Evolutionary conservation across 768 basidiomycete species (phyloP).

Genomic region (Tricholoma bakamatsutake): DNA sequence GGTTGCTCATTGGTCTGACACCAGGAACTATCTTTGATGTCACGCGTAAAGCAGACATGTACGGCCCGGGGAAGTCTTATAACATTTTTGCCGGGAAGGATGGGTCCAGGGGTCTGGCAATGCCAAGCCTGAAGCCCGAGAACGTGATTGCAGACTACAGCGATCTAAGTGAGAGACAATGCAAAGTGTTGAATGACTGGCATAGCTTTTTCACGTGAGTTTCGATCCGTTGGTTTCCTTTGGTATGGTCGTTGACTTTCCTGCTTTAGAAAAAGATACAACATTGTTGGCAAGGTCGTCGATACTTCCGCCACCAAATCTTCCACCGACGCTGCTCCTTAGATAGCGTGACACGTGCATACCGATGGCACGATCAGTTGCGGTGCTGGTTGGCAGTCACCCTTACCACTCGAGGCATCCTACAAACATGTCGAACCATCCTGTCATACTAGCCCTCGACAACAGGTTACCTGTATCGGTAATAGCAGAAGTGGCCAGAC

Average conservation of each 20-base stretch:
- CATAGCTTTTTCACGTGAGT: neutral
- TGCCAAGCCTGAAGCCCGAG: slow-evolving; percentile 79
- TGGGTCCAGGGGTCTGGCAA: slow-evolving; percentile 81
- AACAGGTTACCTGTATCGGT: no score
- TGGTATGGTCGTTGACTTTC: no score
- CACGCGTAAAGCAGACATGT: slow-evolving; percentile 75
- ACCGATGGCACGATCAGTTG: no score
- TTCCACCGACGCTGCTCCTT: neutral
- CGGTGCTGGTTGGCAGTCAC: no score
- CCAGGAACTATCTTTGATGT: no score
- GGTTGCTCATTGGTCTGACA: slow-evolving; percentile 21
- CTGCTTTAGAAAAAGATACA: neutral
- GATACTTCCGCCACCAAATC: neutral
- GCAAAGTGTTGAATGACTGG: neutral
- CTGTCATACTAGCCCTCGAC: no score
- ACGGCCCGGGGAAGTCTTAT: slow-evolving; percentile 76
- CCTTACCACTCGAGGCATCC: no score
- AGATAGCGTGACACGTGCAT: no score
- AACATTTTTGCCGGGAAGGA: slow-evolving; percentile 92
- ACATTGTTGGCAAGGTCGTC: neutral
- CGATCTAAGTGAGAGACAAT: neutral
- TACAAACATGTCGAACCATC: no score
- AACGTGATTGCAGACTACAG: slow-evolving; percentile 77
- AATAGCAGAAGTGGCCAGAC: no score
- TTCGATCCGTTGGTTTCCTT: neutral